These are phyloP conservation scores for Trametes gibbosa DNA, from an alignment of 768 basidiomycete genomes.

Conservation along the genomic window DNA sequence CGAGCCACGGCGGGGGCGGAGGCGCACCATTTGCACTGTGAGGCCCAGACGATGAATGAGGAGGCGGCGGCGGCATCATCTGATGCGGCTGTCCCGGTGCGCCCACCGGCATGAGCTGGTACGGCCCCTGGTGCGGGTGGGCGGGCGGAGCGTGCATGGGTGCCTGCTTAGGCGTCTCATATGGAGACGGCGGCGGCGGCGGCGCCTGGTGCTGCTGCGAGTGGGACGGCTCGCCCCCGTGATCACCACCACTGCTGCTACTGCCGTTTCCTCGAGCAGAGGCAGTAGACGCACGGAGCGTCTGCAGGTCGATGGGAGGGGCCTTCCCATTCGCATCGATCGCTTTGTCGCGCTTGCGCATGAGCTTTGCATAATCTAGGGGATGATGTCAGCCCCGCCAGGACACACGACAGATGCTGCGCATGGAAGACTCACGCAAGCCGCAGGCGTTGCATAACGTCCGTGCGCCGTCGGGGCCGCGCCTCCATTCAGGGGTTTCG, in stretches of 20 bases:
- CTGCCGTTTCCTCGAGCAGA: constrained; percentile 23
- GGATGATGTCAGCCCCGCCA: background rate
- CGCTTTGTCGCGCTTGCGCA: constrained; percentile 74
- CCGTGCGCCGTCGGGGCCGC: constrained; percentile 80
- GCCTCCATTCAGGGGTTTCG: constrained; percentile 87
- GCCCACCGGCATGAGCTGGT: constrained; percentile 23
- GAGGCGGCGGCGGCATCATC: constrained; percentile 25
- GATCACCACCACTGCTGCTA: background rate
- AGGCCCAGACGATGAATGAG: constrained; percentile 13
- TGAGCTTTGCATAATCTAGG: constrained; percentile 78
- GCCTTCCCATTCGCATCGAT: constrained; percentile 49
- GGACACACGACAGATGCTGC: constrained; percentile 6
- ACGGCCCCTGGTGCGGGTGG: constrained; percentile 15
- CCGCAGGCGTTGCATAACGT: constrained; percentile 87
- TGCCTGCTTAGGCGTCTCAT: constrained; percentile 19
- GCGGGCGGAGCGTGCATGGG: constrained; percentile 5
- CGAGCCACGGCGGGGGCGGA: constrained; percentile 26
- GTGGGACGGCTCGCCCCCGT: constrained; percentile 14
- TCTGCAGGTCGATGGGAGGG: constrained; percentile 68
- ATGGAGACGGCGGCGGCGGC: constrained; percentile 12
- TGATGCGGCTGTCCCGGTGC: constrained; percentile 10
- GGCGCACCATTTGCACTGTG: constrained; percentile 17
- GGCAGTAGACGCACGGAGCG: constrained; percentile 57
- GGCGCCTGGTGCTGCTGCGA: constrained; percentile 4
- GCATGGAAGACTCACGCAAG: constrained; percentile 54